Evolutionary conservation across 2,329 filamentous ascomycete genomes (phyloP), one percentile per base, ranked within the genome.

Genomic region (Hymenoscyphus linearis): DNA sequence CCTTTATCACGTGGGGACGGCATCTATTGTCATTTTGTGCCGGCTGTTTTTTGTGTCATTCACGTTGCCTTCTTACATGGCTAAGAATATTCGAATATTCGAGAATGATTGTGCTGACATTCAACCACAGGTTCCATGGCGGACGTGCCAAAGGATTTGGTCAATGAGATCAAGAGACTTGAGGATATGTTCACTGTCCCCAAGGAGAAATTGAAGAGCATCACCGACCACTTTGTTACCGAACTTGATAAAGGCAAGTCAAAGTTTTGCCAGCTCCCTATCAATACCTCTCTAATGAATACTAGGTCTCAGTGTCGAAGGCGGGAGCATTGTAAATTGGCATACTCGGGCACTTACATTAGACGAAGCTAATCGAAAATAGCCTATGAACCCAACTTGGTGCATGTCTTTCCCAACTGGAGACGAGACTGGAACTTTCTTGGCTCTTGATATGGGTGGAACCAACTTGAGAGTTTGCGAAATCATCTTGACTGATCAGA

Each of bases 331-430:
- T 76, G 91, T 96, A 76, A 82, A 90, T 81, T 27, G 16, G 31
- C 22, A 16, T 47, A 27, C 37, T 50, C 44, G 18, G 18, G 9
- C 44, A 13, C 44, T 50, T 50, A 10, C 22, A 50, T 7, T 50
- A 22, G 55, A 4, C 40, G 27, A 25, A 7, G 61, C 67, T 66
- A 64, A 68, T 61, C n/a, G 37, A 52, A 60, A 50, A 53, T 69
- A 96, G 91, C 93, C 93, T 63, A 97, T 98, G 93, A 97, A 97
- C 78, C 90, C 93, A 62, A 96, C 93, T 60, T 97, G 93, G 93
- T 92, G 96, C 65, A 92, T 96, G 86, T 85, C 85, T 54, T 91
- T 91, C 75, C 93, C 93, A 25, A 89, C 88, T 73, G 93, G 93
- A 66, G 76, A 93, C 67, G 93, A 97, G 76, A 90, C 86, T 9